Base-by-base conservation (phyloP, 768 basidiomycete genomes). In the Termitomyces sp. region DNA sequence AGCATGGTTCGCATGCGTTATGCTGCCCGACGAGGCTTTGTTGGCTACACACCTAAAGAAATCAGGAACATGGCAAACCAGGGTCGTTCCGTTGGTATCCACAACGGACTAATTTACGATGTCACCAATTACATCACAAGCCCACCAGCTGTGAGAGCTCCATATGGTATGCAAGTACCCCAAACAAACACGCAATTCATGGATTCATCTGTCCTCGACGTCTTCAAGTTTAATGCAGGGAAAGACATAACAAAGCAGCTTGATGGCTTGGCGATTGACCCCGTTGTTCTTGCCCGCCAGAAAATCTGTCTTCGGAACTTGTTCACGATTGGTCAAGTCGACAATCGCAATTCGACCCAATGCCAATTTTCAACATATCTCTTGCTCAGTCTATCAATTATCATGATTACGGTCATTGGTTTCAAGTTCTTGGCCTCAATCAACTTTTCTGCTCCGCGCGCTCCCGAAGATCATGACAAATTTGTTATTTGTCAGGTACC, bases 401-500 rank as follows among this genome's bases (percentile, higher is more conserved):
- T 96, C 75, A 97, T 99, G 94, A 91, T 98, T 59, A 75, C 86
- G 53, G 88, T 98, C 64, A 93, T 94, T 66, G 93, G 85, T 1
- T 94, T 94, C 85, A 95, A 94, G 72, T 94, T 94, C 76, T 71
- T 94, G 60, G 89, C 90, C 5, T 91, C 92, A 0, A 73, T 94
- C 67, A 86, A 88, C 69, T 90, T 94, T 62, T 80, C 81, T 46
- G 71, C 86, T 3, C 67, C 82, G 11, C 84, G 90, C 48, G 86
- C 88, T 5, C 92, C 92, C 0, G 92, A 94, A 70, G 88, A 92
- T 63, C 91, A 93, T 68, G 91, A 94, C 76, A 94, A 94, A 71
- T 94, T 94, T 61, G 88, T 94, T 62, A 91, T 94, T 61, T 98
- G 95, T 68, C 96, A 98, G 67, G 94, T 98, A 0, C 96, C 96